These are phyloP conservation scores for Aspergillus mulundensis DNA, from an alignment of 495 filamentous ascomycete species.

Conservation along the genomic window DNA sequence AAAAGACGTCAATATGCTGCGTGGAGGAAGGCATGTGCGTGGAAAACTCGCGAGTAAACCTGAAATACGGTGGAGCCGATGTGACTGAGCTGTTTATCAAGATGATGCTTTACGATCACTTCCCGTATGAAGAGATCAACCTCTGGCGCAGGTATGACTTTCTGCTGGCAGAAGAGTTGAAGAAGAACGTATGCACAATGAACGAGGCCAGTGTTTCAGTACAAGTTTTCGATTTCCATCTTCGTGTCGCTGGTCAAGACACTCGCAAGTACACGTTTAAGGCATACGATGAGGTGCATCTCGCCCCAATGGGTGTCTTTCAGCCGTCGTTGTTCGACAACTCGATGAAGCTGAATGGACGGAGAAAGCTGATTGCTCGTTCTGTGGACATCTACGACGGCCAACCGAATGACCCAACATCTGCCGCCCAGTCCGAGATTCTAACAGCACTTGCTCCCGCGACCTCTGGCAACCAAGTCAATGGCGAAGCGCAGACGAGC, in stretches of 20 bases:
- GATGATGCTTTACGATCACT: constrained; percentile 94
- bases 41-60: constrained; percentile 86
- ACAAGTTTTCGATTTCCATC: constrained; percentile 78
- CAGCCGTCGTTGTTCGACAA: constrained; percentile 84
- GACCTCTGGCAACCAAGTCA: constrained; percentile 36
- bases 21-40: constrained; percentile 95
- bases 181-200: constrained; percentile 83
- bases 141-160: constrained; percentile 88
- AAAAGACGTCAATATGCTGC: constrained; percentile 97
- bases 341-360: constrained; percentile 67
- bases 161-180: constrained; percentile 88
- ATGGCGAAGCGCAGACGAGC: constrained; percentile 28
- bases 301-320: constrained; percentile 88
- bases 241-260: constrained; percentile 80
- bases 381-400: constrained; percentile 94
- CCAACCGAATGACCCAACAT: constrained; percentile 81
- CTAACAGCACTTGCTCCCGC: constrained; percentile 62
- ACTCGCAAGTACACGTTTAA: constrained; percentile 91
- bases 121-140: constrained; percentile 92
- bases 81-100: constrained; percentile 92
- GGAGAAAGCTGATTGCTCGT: constrained; percentile 72
- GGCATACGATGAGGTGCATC: constrained; percentile 87
- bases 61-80: constrained; percentile 90
- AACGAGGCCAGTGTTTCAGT: constrained; percentile 78
- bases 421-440: constrained; percentile 78